Conservation (phyloP, 495 filamentous ascomycete species). For the Cenococcum geophilum region DNA sequence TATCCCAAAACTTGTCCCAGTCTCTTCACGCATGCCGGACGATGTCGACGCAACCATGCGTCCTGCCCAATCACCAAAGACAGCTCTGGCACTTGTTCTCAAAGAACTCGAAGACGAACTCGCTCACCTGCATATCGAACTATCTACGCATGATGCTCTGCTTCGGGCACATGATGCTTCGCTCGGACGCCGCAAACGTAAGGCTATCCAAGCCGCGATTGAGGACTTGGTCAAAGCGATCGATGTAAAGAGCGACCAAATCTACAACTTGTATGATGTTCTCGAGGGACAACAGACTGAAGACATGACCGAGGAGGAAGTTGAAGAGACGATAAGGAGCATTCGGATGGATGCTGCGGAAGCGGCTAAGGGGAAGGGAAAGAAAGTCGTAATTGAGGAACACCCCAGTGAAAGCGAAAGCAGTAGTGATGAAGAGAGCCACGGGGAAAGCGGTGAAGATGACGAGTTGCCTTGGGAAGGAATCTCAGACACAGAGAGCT, state of each 20-base stretch:
- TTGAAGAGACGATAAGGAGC: conserved; percentile 61
- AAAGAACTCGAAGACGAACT: conserved; percentile 79
- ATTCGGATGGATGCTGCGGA: conserved; percentile 45
- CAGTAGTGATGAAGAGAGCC: conserved; percentile 18
- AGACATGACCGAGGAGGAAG: conserved; percentile 57
- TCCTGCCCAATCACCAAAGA: conserved; percentile 64
- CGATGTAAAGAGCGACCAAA: conserved; percentile 76
- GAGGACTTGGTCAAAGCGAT: conserved; percentile 57
- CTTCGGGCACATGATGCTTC: conserved; percentile 67
- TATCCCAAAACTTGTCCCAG: conserved; percentile 63
- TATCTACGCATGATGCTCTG: conserved; percentile 49
- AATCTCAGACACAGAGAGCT: conserved; percentile 3
- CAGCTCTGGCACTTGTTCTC: conserved; percentile 72
- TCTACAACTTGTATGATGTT: conserved; percentile 85
- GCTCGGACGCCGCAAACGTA: conserved; percentile 61
- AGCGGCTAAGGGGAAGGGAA: conserved; percentile 13
- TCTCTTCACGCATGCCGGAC: conserved; percentile 59
- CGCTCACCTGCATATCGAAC: conserved; percentile 65
- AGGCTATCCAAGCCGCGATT: conserved; percentile 57
- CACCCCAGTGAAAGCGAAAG: conserved; percentile 15
- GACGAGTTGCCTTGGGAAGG: conserved; percentile 3
- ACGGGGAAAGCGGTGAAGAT: conserved; percentile 1
- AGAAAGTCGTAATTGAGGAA: conserved; percentile 30
- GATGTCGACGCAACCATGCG: conserved; percentile 71
- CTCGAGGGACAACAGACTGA: conserved; percentile 71